Conservation (phyloP, 2,329 filamentous ascomycete species). For the Pseudogymnoascus sp. region DNA sequence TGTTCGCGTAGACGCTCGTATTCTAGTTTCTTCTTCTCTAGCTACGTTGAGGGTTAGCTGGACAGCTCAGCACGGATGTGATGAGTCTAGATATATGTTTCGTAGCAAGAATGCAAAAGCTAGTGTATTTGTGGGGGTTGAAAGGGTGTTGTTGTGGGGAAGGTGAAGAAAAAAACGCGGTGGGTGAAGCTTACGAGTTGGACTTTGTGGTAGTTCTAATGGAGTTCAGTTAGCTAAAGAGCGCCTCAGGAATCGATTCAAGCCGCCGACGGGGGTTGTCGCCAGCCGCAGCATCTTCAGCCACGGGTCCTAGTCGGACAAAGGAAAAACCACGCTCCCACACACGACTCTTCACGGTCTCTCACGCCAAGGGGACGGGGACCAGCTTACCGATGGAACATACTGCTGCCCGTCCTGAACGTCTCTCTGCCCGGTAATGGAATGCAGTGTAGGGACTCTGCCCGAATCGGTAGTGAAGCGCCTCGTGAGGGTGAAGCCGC, state of each 20-base stretch:
- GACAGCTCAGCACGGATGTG: not conserved
- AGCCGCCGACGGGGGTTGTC: not conserved
- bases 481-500: conserved; percentile 66
- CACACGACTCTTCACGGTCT: not conserved
- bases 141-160: not conserved
- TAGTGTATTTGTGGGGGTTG: not conserved
- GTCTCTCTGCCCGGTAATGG: conserved; percentile 25
- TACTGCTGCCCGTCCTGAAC: conserved; percentile 25
- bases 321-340: not conserved
- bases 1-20: conserved; percentile 88
- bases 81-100: not conserved
- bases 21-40: conserved; percentile 88
- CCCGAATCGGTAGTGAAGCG: conserved; percentile 91
- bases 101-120: not conserved
- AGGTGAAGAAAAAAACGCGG: not conserved
- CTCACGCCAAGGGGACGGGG: not conserved
- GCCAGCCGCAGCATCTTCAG: not conserved
- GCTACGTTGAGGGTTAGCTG: conserved; percentile 46
- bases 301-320: not conserved
- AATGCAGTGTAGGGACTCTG: conserved; percentile 65
- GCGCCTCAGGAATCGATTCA: conserved; percentile 1
- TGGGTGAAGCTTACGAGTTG: conserved; percentile 57
- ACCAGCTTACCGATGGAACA: conserved; percentile 27
- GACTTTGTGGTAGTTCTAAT: conserved; percentile 60
- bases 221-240: conserved; percentile 19